Evolutionary conservation across 2,329 filamentous ascomycete genomes (phyloP).

Genomic region (Bipolaris victoriae): DNA sequence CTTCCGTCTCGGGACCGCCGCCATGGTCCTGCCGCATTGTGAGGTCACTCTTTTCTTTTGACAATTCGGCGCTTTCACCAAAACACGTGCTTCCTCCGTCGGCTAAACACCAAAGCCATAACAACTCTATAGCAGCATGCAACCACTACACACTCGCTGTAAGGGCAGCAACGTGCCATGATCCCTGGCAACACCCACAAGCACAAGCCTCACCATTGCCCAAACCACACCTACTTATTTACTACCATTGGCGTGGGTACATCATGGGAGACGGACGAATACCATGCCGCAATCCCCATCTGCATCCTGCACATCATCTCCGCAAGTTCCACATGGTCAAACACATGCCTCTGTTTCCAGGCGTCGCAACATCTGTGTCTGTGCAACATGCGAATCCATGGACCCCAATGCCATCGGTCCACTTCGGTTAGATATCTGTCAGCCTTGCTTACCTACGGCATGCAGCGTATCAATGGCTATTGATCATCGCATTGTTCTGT

Average conservation of each 20-base stretch:
- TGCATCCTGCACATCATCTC: slow-evolving; percentile 6
- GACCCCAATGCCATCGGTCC: slow-evolving; percentile 28
- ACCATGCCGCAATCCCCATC: not conserved
- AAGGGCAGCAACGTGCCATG: slow-evolving; percentile 7
- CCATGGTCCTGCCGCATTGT: slow-evolving; percentile 20
- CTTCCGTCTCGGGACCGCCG: slow-evolving; percentile 15
- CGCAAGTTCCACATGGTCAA: slow-evolving; percentile 12
- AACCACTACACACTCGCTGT: slow-evolving; percentile 8
- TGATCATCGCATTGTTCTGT: slow-evolving; percentile 38
- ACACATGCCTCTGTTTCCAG: slow-evolving; percentile 19
- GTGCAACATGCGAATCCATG: slow-evolving; percentile 28
- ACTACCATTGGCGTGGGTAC: not conserved
- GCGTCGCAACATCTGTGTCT: slow-evolving; percentile 31
- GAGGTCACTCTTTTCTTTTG: slow-evolving; percentile 21
- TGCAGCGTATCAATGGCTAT: slow-evolving; percentile 30
- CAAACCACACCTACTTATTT: not conserved
- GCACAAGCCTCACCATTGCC: not conserved
- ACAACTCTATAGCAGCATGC: not conserved
- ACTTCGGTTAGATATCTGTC: slow-evolving; percentile 30
- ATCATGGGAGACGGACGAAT: not conserved
- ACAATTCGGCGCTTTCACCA: slow-evolving; percentile 21
- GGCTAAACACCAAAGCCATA: slow-evolving; percentile 17
- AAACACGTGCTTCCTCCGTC: slow-evolving; percentile 16
- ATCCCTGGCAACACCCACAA: not conserved
- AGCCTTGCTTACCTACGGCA: slow-evolving; percentile 24